Evolutionary conservation across 805 yeast genomes (phyloP).

Genomic region (Yarrowia phangngaensis): DNA sequence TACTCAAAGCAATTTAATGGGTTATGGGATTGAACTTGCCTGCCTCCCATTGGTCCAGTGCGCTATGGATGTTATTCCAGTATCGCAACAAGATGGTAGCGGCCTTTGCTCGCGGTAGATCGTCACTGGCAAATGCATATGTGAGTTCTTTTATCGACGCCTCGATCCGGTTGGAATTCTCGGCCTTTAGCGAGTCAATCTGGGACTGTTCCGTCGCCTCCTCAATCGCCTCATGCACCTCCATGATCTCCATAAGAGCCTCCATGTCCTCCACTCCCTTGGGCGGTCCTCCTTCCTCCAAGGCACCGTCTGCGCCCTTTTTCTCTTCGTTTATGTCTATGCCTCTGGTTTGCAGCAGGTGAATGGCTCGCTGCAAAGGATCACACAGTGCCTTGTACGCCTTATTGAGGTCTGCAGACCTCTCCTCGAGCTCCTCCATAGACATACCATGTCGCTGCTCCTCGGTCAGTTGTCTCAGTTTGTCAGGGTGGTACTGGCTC

Average conservation of each 20-base stretch:
- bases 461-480: constrained; percentile 39
- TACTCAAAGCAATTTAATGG: constrained; percentile 19
- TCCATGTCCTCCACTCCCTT: constrained; percentile 43
- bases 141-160: constrained; percentile 47
- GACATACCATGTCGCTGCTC: constrained; percentile 27
- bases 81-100: constrained; percentile 73
- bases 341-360: constrained; percentile 48
- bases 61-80: constrained; percentile 61
- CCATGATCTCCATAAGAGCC: constrained; percentile 71
- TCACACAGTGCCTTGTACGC: constrained; percentile 70
- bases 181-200: constrained; percentile 48
- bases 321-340: constrained; percentile 49
- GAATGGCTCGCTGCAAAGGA: constrained; percentile 69
- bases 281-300: constrained; percentile 42
- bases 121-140: constrained; percentile 45
- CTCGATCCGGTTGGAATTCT: constrained; percentile 56
- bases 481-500: constrained; percentile 77
- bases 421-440: constrained; percentile 37
- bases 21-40: constrained; percentile 23
- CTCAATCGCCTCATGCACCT: constrained; percentile 78
- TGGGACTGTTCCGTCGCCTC: constrained; percentile 59
- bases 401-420: constrained; percentile 59
- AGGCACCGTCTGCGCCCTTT: constrained; percentile 28
- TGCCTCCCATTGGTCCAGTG: constrained; percentile 22
- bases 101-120: constrained; percentile 57